Conservation (phyloP, 2,329 filamentous ascomycete genomes). For the Cercospora sojina region DNA sequence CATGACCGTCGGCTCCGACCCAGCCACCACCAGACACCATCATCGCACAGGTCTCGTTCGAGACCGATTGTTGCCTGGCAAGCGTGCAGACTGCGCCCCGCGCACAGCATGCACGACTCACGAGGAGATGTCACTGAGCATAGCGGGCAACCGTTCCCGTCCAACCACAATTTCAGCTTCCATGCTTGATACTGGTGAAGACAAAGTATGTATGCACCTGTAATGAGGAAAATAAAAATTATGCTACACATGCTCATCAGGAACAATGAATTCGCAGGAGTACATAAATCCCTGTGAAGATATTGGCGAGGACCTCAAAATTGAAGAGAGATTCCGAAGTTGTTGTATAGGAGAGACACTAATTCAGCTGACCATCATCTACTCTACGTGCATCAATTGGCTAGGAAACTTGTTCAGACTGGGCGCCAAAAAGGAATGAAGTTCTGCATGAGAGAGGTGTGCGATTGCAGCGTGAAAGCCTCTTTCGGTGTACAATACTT, state of each 20-base stretch:
- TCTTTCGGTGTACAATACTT: too few relatives aligned
- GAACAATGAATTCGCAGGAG: not conserved
- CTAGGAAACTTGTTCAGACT: not conserved
- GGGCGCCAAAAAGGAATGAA: not conserved
- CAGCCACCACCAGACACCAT: not conserved
- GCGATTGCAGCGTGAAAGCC: too few relatives aligned
- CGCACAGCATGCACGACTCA: not conserved
- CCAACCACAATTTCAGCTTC: not conserved
- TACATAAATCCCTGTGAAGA: not conserved
- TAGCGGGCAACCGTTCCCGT: not conserved
- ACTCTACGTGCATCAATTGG: not conserved
- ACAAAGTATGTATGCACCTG: not conserved
- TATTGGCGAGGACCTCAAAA: not conserved
- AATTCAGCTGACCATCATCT: not conserved
- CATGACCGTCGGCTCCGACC: not conserved
- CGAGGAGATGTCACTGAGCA: not conserved
- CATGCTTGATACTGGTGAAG: not conserved
- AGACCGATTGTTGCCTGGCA: not conserved
- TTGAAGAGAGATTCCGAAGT: not conserved
- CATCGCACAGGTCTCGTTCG: not conserved
- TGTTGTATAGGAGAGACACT: not conserved
- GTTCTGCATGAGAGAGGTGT: not conserved
- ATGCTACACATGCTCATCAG: not conserved
- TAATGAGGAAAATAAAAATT: not conserved
- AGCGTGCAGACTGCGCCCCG: not conserved